These are phyloP conservation scores for Dalbergia cultrata DNA, from an alignment of 306 rosid genomes.

Conservation along the genomic window DNA sequence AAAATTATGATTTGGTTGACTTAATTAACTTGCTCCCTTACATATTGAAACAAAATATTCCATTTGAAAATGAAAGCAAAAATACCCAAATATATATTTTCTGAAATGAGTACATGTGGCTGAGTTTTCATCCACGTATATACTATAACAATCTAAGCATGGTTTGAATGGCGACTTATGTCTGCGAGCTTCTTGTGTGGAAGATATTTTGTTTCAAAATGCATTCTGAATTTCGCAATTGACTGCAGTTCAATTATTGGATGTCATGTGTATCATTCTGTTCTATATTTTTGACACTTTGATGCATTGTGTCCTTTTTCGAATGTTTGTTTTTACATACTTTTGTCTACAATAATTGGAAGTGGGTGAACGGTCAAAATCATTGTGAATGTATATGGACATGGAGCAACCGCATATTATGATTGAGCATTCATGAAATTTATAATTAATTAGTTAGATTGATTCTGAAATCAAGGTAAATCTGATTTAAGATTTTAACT, in stretches of 20 bases:
- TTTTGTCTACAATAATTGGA: conserved; percentile 39
- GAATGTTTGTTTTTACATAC: conserved; percentile 47
- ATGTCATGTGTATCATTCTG: neutral
- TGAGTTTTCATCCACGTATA: conserved; percentile 21
- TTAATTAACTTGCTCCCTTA: neutral
- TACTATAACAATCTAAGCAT: neutral
- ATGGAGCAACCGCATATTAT: conserved; percentile 10
- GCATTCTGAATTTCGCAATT: conserved; percentile 22
- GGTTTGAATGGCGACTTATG: conserved; percentile 17
- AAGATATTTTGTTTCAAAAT: conserved; percentile 32
- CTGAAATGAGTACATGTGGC: conserved; percentile 1
- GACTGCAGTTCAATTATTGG: conserved; percentile 45
- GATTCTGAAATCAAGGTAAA: conserved; percentile 27
- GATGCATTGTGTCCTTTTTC: conserved; percentile 14
- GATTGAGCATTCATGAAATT: neutral
- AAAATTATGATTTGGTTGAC: neutral
- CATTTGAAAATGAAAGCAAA: neutral
- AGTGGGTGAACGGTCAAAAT: conserved; percentile 54
- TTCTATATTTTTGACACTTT: neutral
- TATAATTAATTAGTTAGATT: neutral
- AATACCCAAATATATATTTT: neutral
- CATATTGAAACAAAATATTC: neutral
- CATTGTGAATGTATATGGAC: conserved; percentile 18
- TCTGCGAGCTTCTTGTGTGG: conserved; percentile 3
- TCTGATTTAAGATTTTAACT: conserved; percentile 21